Base-by-base conservation (phyloP, 139 green algal species). In the Prasinococcaceae sp. region DNA sequence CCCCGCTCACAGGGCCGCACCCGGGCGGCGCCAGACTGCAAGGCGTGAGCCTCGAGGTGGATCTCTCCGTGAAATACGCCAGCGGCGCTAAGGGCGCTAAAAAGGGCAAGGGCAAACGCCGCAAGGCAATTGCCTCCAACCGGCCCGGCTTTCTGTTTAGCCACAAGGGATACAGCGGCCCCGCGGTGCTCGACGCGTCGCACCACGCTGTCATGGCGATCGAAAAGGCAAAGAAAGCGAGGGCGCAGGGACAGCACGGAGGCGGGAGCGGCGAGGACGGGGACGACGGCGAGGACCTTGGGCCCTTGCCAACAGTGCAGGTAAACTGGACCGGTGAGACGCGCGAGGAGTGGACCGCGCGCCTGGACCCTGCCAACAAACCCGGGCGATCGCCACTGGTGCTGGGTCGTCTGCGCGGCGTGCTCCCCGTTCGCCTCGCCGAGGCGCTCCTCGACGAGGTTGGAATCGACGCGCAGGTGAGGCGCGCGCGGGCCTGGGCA, bases 71-170 rank as follows among this genome's bases (percentile, higher is more conserved):
- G n/a, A n/a, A n/a, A n/a, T n/a, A n/a, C n/a, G n/a, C n/a, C n/a
- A n/a, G n/a, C n/a, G n/a, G n/a, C n/a, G n/a, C n/a, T n/a, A n/a
- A n/a, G n/a, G 43, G 35, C 8, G 40, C 46, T 20, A 72, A 71
- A 36, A 72, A 66, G 54, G 71, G 62, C 37, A 53, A 56, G 39
- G 17, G 8, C 17, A 59, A 51, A 35, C 27, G 67, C 40, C 35
- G 47, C 32, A 63, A 52, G 30, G 30, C 46, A 0, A 36, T 26
- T 3, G 32, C 30, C 22, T 71, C 83, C 23, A 50, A 69, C n/a
- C 68, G 85, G 17, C 68, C 63, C 0, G 75, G 66, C 0, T 69
- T 95, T 50, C 68, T 95, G 25, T 92, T 95, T 55, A 93, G 83
- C 0, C 86, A 95, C 70, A 70, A 58, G 37, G 72, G 70, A 23